These are phyloP conservation scores for Miscanthus lutarioriparius DNA, from an alignment of 176 grass and related monocot genomes.

Conservation along the genomic window DNA sequence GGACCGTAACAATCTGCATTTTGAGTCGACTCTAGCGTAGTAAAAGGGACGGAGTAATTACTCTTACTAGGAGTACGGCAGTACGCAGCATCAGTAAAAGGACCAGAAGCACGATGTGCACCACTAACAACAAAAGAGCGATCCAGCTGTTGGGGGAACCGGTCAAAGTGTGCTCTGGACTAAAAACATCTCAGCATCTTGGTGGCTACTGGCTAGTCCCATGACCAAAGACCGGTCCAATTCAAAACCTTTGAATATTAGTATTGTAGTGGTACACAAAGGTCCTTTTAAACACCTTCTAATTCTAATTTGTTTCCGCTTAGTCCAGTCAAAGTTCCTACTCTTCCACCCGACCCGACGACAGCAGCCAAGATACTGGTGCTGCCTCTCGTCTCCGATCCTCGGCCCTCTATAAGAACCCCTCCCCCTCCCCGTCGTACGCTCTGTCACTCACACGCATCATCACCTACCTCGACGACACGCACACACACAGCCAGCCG, in stretches of 20 bases:
- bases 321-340: conserved; percentile 48
- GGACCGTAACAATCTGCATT: not conserved
- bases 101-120: not conserved
- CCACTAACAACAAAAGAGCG: conserved; percentile 15
- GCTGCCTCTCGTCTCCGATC: not conserved
- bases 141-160: not conserved
- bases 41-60: not conserved
- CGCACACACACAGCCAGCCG: not conserved
- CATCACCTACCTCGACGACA: not conserved
- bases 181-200: not conserved
- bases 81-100: not conserved
- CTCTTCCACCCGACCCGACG: conserved; percentile 29
- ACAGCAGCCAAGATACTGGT: not conserved
- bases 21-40: not conserved
- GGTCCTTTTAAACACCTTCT: conserved; percentile 4
- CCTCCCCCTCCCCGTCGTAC: not conserved
- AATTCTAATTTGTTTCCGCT: not conserved
- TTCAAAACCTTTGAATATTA: conserved; percentile 33
- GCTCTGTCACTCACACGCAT: not conserved
- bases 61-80: no score
- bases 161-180: conserved; percentile 37
- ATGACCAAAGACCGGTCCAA: conserved; percentile 51
- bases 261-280: not conserved
- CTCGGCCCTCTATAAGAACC: conserved; percentile 33
- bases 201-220: conserved; percentile 5